Base-by-base conservation (phyloP, 306 rosid species). In the Mucuna pruriens region DNA sequence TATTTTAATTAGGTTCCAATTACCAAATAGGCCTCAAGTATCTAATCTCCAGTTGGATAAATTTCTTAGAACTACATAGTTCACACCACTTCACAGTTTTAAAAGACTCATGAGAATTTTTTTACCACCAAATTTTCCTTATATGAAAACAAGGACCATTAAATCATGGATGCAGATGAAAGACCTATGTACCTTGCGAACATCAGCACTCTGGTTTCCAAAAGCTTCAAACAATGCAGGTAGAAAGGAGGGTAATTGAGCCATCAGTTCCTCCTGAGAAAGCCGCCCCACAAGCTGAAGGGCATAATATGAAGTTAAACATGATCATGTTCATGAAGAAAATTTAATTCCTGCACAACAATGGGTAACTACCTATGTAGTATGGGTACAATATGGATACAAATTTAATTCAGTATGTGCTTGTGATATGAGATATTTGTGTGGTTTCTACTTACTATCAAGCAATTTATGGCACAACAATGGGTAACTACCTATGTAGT, bases 191-290 rank as follows among this genome's bases (percentile, higher is more conserved):
- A 96, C 99, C 99, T 96, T 96, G 44, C 99, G 98, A 77, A 96
- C 97, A 82, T 96, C 99, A 2, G 99, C 99, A 85, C 97, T 96
- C 84, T 86, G 97, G 85, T 93, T 92, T 83, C 99, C 98, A 74
- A 96, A 96, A 22, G 98, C 99, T 87, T 93, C 98, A 78, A 96
- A 96, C 80, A 96, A 87, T 61, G 98, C 89, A 83, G 99, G 99
- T 84, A 96, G 85, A 87, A 96, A 96, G 16, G 98, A 92, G 49
- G 99, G 97, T 45, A 96, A 78, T 75, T 92, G 97, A 81, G 90
- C 77, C 97, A 92, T 90, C 84, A 96, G 76, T 84, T 93, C 99
- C 77, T 93, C 97, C 86, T 81, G 93, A 38, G 99, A 90, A 17
- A 96, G 92, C 85, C 89, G 89, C 40, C 94, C 95, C 54, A 96